Percentiles rank a stretch among this genome's conserved stretches.
phyloP scores from a whole-genome alignment of 2,329 filamentous ascomycete species.

The Cadophora sp. region DNA sequence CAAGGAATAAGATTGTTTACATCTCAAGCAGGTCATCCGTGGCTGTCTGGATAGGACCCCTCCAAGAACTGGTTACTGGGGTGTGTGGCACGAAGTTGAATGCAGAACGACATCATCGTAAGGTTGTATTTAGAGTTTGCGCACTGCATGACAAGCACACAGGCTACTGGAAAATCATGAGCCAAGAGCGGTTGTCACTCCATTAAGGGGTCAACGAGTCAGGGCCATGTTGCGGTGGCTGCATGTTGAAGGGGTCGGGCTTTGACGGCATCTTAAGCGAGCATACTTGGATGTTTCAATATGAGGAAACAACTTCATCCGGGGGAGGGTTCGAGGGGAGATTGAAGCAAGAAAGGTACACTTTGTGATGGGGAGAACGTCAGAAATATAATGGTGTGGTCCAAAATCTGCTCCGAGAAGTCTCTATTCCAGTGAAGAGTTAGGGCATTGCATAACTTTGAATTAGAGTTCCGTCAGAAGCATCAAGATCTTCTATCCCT shows the following conservation, averaged over 20 bases:
- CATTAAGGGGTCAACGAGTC: constrained; percentile 16
- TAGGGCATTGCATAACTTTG: neutral
- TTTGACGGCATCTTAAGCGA: constrained; percentile 2
- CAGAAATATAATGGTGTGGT: neutral
- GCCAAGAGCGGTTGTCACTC: constrained; percentile 15
- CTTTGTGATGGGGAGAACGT: neutral
- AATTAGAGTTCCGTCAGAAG: neutral
- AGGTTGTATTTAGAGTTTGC: constrained; percentile 18
- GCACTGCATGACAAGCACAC: constrained; percentile 18
- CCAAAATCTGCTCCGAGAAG: neutral
- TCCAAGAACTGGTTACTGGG: neutral
- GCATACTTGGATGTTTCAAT: neutral
- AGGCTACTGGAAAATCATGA: constrained; percentile 15
- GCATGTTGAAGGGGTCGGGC: neutral
- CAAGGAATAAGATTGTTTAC: neutral
- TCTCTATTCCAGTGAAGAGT: neutral
- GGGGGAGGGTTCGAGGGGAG: neutral
- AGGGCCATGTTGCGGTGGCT: constrained; percentile 11
- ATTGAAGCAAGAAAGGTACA: neutral
- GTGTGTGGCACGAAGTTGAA: neutral
- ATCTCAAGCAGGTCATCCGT: neutral
- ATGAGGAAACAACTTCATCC: neutral
- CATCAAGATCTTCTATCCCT: neutral
- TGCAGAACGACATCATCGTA: constrained; percentile 8
- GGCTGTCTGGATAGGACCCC: neutral